Conservation (phyloP, 2,329 filamentous ascomycete species). For the Trichoderma guizhouense region DNA sequence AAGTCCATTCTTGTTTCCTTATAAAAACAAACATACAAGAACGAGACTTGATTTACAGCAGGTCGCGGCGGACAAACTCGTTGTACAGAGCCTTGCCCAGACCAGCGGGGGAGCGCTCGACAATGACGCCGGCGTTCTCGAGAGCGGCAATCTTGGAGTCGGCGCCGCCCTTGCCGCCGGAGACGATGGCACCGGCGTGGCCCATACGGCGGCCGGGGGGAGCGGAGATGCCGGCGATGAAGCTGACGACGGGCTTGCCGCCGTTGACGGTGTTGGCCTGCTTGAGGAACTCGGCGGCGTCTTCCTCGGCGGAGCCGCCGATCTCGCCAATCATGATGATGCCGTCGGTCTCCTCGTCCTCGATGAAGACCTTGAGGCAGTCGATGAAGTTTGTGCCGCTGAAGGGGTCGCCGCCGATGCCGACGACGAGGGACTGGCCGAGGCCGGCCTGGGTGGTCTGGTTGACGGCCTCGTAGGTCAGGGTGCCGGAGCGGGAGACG, state of each 20-base stretch:
- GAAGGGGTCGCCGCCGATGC: constrained; percentile 98
- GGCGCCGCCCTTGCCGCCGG: constrained; percentile 94
- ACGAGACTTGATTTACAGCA: constrained; percentile 62
- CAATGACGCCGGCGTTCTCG: constrained; percentile 88
- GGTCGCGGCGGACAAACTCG: constrained; percentile 93
- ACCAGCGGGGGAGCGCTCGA: constrained; percentile 88
- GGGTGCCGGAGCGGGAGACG: constrained; percentile 94
- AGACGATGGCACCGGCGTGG: constrained; percentile 96
- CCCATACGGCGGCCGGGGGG: constrained; percentile 97
- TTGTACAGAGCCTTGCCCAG: constrained; percentile 92
- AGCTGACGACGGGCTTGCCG: constrained; percentile 91
- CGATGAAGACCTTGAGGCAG: constrained; percentile 93
- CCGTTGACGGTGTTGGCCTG: constrained; percentile 81
- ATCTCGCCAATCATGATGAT: constrained; percentile 99
- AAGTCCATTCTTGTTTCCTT: background rate
- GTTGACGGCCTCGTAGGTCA: constrained; percentile 99
- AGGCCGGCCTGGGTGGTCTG: constrained; percentile 97
- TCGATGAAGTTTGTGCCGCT: constrained; percentile 99
- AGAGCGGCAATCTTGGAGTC: constrained; percentile 97
- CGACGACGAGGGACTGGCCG: constrained; percentile 95
- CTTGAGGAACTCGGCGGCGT: constrained; percentile 94
- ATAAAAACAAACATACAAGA: background rate
- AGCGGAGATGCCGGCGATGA: constrained; percentile 97
- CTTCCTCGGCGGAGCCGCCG: constrained; percentile 94
- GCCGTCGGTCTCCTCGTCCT: constrained; percentile 94